Conservation (phyloP, 1,284 basidiomycete genomes). For the Porodaedalea pini region DNA sequence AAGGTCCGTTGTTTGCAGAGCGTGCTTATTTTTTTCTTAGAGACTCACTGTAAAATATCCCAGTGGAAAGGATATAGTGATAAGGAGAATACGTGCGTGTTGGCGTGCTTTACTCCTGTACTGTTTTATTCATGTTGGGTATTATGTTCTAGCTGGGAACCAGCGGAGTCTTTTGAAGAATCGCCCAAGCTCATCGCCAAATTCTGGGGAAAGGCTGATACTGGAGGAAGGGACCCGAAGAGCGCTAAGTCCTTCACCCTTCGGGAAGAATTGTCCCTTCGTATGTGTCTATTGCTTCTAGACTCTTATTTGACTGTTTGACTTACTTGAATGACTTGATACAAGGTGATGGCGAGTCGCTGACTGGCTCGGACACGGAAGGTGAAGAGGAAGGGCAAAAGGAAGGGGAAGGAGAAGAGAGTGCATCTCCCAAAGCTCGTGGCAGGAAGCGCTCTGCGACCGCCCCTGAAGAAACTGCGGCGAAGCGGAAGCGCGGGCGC, state of each 20-base stretch:
- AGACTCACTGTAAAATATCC: background rate
- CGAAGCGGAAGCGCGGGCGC: conserved; percentile 14
- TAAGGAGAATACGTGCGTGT: conserved; percentile 64
- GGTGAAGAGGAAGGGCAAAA: conserved; percentile 7
- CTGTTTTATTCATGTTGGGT: conserved; percentile 2
- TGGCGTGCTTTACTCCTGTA: conserved; percentile 1
- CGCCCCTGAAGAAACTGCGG: background rate
- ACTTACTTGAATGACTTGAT: background rate
- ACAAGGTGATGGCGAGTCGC: background rate
- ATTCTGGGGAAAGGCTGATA: conserved; percentile 59
- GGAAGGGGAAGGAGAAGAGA: background rate
- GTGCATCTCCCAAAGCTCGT: background rate
- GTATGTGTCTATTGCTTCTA: conserved; percentile 34
- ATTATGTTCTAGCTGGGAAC: conserved; percentile 57
- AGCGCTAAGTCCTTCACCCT: conserved; percentile 47
- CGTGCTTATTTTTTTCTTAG: background rate
- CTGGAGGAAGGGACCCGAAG: conserved; percentile 46
- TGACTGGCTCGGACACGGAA: background rate
- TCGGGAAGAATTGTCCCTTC: conserved; percentile 55
- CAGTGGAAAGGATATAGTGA: conserved; percentile 67
- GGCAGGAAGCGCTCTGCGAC: background rate
- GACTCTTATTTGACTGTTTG: background rate
- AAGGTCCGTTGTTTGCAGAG: conserved; percentile 42
- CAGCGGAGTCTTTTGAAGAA: conserved; percentile 50
- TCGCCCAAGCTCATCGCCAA: conserved; percentile 53